Conservation (phyloP, 108 stramenopile genomes). For the Parietichytrium sp. region DNA sequence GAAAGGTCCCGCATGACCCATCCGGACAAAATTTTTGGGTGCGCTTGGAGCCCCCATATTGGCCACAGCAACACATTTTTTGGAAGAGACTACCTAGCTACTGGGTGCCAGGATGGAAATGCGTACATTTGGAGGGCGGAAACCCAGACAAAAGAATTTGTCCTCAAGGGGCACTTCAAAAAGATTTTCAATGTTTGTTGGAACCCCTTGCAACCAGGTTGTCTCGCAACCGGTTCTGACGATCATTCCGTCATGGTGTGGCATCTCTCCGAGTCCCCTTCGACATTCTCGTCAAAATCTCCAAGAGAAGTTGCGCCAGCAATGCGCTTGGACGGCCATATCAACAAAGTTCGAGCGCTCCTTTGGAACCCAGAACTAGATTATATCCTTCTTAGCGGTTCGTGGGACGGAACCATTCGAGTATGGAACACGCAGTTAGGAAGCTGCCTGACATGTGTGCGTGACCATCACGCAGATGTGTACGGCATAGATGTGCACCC, state of each 20-base stretch:
- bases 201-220: neutral
- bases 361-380: slow-evolving; percentile 11
- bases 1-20: neutral
- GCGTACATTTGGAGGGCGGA: neutral
- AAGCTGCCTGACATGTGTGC: neutral
- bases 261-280: neutral
- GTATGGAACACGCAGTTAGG: slow-evolving; percentile 7
- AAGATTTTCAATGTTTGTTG: slow-evolving; percentile 28
- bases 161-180: neutral
- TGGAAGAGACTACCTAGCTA: neutral
- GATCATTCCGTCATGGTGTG: neutral
- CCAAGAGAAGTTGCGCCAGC: neutral
- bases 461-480: slow-evolving; percentile 11
- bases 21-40: slow-evolving; percentile 13
- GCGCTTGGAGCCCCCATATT: neutral
- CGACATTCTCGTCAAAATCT: neutral
- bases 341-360: neutral
- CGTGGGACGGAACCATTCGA: slow-evolving; percentile 20
- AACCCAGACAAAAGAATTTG: neutral
- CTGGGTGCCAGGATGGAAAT: neutral
- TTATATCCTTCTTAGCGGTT: neutral
- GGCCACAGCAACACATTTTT: neutral
- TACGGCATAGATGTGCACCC: slow-evolving; percentile 26
- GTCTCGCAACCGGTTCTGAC: slow-evolving; percentile 12
- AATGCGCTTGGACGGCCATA: neutral